Evolutionary conservation across 2,329 filamentous ascomycete genomes (phyloP).

Genomic region (Exophiala calicioides): DNA sequence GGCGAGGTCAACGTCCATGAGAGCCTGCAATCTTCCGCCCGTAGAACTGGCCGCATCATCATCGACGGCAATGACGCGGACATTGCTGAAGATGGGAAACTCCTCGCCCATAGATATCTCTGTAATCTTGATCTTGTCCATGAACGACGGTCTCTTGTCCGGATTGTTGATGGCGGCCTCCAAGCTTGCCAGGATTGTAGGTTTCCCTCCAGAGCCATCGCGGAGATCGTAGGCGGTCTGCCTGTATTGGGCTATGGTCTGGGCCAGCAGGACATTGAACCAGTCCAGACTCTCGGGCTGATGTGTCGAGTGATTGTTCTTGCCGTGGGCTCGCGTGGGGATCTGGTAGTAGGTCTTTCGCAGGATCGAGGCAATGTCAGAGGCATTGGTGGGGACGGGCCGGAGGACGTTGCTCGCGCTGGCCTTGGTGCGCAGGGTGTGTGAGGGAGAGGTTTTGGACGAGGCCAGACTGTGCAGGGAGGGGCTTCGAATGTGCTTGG

Average conservation of each 20-base stretch:
- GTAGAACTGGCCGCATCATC: slow-evolving; percentile 51
- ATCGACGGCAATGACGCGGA: slow-evolving; percentile 82
- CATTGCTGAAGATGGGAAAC: slow-evolving; percentile 98
- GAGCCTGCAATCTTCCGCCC: slow-evolving; percentile 80
- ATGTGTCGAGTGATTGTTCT: slow-evolving; percentile 66
- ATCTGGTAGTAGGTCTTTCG: slow-evolving; percentile 95
- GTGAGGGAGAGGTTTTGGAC: slow-evolving; percentile 46
- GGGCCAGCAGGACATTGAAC: slow-evolving; percentile 97
- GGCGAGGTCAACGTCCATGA: slow-evolving; percentile 95
- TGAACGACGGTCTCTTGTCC: slow-evolving; percentile 82
- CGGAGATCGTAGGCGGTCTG: slow-evolving; percentile 90
- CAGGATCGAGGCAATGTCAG: slow-evolving; percentile 77
- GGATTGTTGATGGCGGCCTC: slow-evolving; percentile 85
- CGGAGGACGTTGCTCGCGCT: slow-evolving; percentile 70
- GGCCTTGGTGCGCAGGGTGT: slow-evolving; percentile 46
- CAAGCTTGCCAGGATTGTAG: slow-evolving; percentile 77
- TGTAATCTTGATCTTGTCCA: slow-evolving; percentile 90
- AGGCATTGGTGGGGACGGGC: slow-evolving; percentile 74
- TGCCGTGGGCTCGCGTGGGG: slow-evolving; percentile 40
- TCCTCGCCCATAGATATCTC: slow-evolving; percentile 94
- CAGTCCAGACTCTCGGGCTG: slow-evolving; percentile 96
- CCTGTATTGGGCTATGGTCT: slow-evolving; percentile 93
- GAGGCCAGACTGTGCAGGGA: slow-evolving; percentile 53
- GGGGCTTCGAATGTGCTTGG: slow-evolving; percentile 74
- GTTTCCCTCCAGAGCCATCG: slow-evolving; percentile 40